phyloP scores from a whole-genome alignment of 805 yeast genomes.

The Wickerhamomyces tratensis region DNA sequence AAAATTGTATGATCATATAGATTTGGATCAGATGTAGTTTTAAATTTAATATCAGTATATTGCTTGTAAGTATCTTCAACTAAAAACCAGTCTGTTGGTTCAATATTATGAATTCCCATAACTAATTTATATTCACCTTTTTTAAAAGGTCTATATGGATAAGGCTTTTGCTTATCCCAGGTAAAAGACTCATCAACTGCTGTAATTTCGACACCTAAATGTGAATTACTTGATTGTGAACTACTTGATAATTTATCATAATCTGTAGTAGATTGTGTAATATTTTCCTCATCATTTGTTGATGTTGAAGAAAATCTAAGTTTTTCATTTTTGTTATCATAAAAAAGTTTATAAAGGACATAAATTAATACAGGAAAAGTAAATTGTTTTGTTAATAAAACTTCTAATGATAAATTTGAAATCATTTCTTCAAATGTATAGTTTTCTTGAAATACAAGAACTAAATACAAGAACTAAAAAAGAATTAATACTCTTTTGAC shows the following conservation, averaged over 20 bases:
- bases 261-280: background rate
- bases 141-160: conserved; percentile 48
- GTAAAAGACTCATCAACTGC: conserved; percentile 28
- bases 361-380: conserved; percentile 14
- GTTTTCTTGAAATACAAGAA: too few relatives aligned
- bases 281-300: background rate
- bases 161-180: conserved; percentile 35
- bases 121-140: conserved; percentile 50
- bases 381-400: conserved; percentile 10
- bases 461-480: too few relatives aligned
- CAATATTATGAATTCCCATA: conserved; percentile 45
- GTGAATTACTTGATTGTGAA: background rate
- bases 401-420: too few relatives aligned
- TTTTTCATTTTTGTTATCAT: conserved; percentile 2
- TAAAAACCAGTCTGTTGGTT: conserved; percentile 46
- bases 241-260: background rate
- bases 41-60: conserved; percentile 29
- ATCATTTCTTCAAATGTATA: too few relatives aligned
- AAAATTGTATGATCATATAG: conserved; percentile 25
- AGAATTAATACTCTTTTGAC: too few relatives aligned
- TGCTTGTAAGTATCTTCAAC: conserved; percentile 51
- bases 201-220: conserved; percentile 9
- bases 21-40: conserved; percentile 22
- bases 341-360: conserved; percentile 9
- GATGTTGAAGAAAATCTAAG: background rate